Evolutionary conservation across 2,329 filamentous ascomycete species (phyloP).

Genomic region (Zasmidium angulare): DNA sequence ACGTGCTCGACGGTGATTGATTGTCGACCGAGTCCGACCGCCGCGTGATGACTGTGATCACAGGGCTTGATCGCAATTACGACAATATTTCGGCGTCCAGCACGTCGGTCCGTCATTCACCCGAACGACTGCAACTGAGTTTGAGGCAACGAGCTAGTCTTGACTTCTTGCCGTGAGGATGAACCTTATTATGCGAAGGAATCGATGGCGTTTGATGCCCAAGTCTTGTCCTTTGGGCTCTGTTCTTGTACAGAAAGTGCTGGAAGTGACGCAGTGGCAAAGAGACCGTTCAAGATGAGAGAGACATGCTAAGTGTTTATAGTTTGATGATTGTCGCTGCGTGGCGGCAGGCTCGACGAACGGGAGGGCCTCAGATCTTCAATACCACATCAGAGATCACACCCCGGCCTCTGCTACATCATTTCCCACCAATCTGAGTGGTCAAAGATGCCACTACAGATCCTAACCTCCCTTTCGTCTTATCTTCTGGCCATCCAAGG

Average conservation of each 20-base stretch:
- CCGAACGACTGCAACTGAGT: slow-evolving; percentile 2
- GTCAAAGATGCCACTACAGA: background rate
- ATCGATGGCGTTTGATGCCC: background rate
- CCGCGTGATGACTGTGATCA: background rate
- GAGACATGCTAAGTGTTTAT: background rate
- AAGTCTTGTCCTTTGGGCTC: slow-evolving; percentile 3
- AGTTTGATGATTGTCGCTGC: background rate
- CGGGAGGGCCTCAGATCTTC: no score
- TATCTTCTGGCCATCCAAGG: background rate
- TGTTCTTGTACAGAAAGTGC: background rate
- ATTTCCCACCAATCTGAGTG: background rate
- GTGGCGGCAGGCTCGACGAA: background rate
- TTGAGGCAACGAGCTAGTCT: background rate
- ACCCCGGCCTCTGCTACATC: background rate
- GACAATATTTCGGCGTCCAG: background rate
- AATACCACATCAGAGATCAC: no score
- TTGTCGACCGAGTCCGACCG: background rate
- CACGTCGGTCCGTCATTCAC: slow-evolving; percentile 8
- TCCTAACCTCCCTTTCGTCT: background rate
- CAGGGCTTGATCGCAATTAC: background rate
- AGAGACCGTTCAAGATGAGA: background rate
- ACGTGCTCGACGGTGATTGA: background rate
- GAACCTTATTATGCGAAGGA: background rate
- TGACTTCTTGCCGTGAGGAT: background rate
- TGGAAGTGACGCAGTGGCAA: background rate